A percentile compares a stretch with the other conserved stretches of the same genome.
These are phyloP conservation scores for Pichia sp. DNA, from an alignment of 1,139 yeast species.

Conservation along the genomic window DNA sequence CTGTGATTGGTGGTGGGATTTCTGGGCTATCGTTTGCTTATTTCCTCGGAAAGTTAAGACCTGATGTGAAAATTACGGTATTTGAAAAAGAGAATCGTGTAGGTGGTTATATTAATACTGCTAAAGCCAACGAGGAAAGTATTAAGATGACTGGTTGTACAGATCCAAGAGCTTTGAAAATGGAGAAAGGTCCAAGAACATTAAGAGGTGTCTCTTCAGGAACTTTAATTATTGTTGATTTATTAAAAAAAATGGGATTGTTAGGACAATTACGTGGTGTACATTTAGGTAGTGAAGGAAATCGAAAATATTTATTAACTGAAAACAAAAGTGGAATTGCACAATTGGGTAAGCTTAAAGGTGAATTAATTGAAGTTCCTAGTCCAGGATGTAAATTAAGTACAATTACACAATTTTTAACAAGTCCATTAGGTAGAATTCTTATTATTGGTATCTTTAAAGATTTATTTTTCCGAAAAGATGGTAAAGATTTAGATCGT, in stretches of 20 bases:
- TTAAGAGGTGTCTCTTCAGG: constrained; percentile 67
- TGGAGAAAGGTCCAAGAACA: constrained; percentile 76
- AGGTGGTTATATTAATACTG: constrained; percentile 80
- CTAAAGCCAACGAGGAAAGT: constrained; percentile 18
- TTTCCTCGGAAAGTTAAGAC: constrained; percentile 61
- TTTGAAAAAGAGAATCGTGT: constrained; percentile 48
- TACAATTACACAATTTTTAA: constrained; percentile 38
- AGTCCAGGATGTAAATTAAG: constrained; percentile 31
- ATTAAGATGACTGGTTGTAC: constrained; percentile 20
- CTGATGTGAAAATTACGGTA: constrained; percentile 60
- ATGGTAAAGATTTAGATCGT: constrained; percentile 7
- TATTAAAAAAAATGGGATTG: constrained; percentile 41
- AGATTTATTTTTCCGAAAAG: constrained; percentile 38
- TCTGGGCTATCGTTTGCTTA: constrained; percentile 80
- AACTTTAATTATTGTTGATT: constrained; percentile 54
- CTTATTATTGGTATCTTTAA: constrained; percentile 34
- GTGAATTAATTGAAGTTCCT: constrained; percentile 48
- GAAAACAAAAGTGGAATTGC: constrained; percentile 15
- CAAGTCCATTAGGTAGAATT: constrained; percentile 36
- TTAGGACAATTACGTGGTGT: constrained; percentile 45
- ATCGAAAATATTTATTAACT: constrained; percentile 52
- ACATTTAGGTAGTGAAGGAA: constrained; percentile 45
- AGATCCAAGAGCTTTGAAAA: constrained; percentile 7
- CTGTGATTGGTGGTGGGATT: constrained; percentile 78
- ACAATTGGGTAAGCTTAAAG: constrained; percentile 22